Percentiles rank a stretch among this genome's conserved stretches.
Evolutionary conservation across 257 asterid species (phyloP).

Genomic region (Solanum sitiens): DNA sequence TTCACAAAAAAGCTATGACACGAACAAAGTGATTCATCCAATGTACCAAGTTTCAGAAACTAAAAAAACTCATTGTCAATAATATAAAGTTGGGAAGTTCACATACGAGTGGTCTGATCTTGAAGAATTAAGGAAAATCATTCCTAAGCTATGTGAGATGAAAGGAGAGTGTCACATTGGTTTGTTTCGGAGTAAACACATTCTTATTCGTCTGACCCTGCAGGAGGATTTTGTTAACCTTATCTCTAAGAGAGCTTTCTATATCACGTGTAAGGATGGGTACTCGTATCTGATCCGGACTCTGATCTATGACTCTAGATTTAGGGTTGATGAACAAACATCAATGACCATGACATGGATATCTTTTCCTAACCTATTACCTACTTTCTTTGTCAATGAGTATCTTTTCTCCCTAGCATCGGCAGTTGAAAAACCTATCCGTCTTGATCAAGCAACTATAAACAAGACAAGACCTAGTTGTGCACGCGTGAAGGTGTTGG

Average conservation of each 20-base stretch:
- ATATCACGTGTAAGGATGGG: not conserved
- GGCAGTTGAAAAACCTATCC: not conserved
- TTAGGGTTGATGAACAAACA: not conserved
- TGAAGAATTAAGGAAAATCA: no score
- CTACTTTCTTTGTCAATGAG: not conserved
- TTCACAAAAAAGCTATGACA: no score
- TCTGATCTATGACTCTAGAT: not conserved
- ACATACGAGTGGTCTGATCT: no score
- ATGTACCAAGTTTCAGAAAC: no score
- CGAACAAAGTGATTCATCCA: no score
- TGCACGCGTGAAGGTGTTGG: not conserved
- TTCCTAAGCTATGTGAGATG: no score
- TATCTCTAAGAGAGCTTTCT: not conserved
- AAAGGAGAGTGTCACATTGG: no score
- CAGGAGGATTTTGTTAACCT: not conserved
- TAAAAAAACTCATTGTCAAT: no score
- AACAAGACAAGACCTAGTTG: not conserved
- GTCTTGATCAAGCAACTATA: not conserved
- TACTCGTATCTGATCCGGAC: not conserved
- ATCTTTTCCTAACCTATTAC: not conserved
- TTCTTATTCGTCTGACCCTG: not conserved
- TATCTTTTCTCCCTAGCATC: not conserved
- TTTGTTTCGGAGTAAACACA: not conserved
- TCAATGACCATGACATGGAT: not conserved
- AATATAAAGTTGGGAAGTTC: no score